These are phyloP conservation scores for Eimeria sp. DNA, from an alignment of 169 alveolate species.

Conservation along the genomic window DNA sequence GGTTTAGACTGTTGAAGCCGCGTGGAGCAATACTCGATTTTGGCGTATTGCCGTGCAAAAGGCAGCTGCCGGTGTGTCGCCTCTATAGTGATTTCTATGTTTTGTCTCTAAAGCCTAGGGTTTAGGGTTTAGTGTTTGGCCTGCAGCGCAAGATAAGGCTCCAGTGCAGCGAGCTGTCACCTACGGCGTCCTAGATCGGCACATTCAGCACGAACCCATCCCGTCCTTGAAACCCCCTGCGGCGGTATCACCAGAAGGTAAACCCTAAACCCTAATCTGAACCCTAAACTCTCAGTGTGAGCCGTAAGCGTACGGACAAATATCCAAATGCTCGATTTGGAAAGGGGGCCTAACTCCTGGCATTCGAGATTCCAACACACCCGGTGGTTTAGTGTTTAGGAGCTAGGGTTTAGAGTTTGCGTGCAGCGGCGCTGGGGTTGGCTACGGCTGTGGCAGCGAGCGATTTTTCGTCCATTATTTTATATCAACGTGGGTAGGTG, in stretches of 20 bases:
- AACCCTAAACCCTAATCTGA: background rate
- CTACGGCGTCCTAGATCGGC: background rate
- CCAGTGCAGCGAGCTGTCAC: background rate
- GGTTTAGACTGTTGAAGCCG: background rate
- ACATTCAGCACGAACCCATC: slow-evolving; percentile 3
- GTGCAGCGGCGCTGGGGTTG: slow-evolving; percentile 41
- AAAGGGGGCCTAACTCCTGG: background rate
- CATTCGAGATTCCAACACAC: background rate
- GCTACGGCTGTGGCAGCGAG: slow-evolving; percentile 73
- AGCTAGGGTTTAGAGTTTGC: background rate
- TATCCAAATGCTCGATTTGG: background rate
- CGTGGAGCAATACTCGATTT: background rate
- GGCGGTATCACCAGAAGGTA: slow-evolving; percentile 17
- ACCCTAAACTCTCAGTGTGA: background rate
- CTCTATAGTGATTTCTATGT: background rate
- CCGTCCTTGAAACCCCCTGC: background rate
- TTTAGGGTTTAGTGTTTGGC: background rate
- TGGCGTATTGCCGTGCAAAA: background rate
- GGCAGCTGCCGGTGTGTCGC: background rate
- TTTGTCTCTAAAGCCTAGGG: background rate
- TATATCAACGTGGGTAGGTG: slow-evolving; percentile 4
- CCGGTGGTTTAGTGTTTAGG: background rate
- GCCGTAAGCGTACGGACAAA: background rate
- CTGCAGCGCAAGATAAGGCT: background rate
- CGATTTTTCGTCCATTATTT: slow-evolving; percentile 49